Conservation (phyloP, 2,329 filamentous ascomycete genomes). For the Pleomassaria siparia region DNA sequence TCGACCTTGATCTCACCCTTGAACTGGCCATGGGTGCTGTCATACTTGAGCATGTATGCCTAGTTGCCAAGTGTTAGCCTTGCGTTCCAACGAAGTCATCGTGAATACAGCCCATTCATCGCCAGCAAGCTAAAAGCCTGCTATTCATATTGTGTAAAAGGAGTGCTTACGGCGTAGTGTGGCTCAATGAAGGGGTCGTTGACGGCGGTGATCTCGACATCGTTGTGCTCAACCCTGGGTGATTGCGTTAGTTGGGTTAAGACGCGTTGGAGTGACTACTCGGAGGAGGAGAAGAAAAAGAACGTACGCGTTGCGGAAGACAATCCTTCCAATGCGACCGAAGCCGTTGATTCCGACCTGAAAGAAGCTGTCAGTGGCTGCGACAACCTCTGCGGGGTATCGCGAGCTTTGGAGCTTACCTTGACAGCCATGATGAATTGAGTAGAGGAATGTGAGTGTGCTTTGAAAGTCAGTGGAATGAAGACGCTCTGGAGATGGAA, state of each 20-base stretch:
- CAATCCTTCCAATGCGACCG: conserved; percentile 97
- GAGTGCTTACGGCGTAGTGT: conserved; percentile 84
- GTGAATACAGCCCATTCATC: neutral
- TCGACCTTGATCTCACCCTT: conserved; percentile 83
- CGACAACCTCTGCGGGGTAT: conserved; percentile 20
- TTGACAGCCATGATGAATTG: conserved; percentile 50
- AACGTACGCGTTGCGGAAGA: conserved; percentile 93
- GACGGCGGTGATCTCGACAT: conserved; percentile 92
- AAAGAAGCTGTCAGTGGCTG: conserved; percentile 27
- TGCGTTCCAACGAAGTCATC: conserved; percentile 4
- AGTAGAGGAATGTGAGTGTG: conserved; percentile 20
- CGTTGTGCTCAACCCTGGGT: conserved; percentile 73
- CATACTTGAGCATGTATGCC: conserved; percentile 99
- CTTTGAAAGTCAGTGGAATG: conserved; percentile 15
- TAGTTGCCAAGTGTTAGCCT: conserved; percentile 47
- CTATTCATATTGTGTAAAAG: neutral
- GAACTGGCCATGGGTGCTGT: conserved; percentile 95
- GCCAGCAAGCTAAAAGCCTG: neutral
- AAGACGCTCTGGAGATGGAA: conserved; percentile 10
- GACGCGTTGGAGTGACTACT: neutral
- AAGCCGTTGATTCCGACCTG: conserved; percentile 99
- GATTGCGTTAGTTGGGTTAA: conserved; percentile 21
- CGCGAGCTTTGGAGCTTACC: conserved; percentile 35
- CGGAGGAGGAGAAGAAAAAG: conserved; percentile 8
- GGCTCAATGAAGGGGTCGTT: conserved; percentile 99